Conservation (phyloP, 1,139 yeast genomes). For the Pichia sp. region DNA sequence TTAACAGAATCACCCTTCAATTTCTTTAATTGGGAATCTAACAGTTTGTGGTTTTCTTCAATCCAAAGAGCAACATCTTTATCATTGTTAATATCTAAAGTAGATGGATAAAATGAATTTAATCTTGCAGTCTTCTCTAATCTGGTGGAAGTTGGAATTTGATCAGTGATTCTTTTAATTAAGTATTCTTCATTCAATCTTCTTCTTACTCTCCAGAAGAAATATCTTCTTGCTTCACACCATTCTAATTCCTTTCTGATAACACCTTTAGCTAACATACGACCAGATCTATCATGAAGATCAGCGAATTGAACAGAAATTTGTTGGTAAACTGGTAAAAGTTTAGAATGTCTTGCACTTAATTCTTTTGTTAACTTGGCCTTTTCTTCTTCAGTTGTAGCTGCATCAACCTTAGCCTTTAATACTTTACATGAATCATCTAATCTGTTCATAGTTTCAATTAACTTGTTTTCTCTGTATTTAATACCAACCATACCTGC, state of each 20-base stretch:
- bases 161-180: slow-evolving; percentile 65
- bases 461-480: slow-evolving; percentile 86
- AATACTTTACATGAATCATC: slow-evolving; percentile 70
- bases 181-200: slow-evolving; percentile 90
- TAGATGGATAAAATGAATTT: slow-evolving; percentile 80
- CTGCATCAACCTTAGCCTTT: slow-evolving; percentile 49
- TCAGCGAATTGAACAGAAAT: slow-evolving; percentile 95
- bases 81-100: slow-evolving; percentile 68
- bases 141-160: slow-evolving; percentile 55
- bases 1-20: slow-evolving; percentile 62
- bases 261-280: slow-evolving; percentile 94
- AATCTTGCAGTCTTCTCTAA: slow-evolving; percentile 81
- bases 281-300: slow-evolving; percentile 93
- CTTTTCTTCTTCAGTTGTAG: slow-evolving; percentile 57
- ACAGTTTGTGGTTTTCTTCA: slow-evolving; percentile 64
- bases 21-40: slow-evolving; percentile 56
- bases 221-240: slow-evolving; percentile 85
- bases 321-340: slow-evolving; percentile 87
- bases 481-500: slow-evolving; percentile 99
- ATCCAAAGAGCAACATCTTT: slow-evolving; percentile 79
- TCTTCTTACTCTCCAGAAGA: slow-evolving; percentile 98
- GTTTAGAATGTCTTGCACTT: slow-evolving; percentile 68
- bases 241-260: slow-evolving; percentile 81
- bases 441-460: slow-evolving; percentile 84
- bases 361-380: slow-evolving; percentile 60